Percentiles rank a stretch among this genome's conserved stretches.
Conservation (phyloP, 768 basidiomycete species). For the Antrodiella citrinella region DNA sequence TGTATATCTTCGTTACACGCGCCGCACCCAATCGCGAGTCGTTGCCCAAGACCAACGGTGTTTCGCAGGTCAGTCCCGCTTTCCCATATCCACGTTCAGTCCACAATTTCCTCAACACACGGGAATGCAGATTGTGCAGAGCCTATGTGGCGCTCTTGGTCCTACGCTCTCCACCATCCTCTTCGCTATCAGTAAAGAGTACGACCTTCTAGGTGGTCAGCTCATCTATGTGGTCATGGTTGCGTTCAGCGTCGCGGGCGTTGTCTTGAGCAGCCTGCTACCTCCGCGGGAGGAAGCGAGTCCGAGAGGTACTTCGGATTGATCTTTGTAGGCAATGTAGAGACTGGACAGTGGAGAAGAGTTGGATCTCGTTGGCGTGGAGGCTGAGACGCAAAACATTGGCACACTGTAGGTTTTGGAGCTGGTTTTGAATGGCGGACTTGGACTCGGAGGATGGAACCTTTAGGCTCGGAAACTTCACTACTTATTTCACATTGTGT, state of each 20-base stretch:
- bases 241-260: neutral
- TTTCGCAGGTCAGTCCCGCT: neutral
- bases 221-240: neutral
- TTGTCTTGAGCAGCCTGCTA: neutral
- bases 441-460: too few species aligned
- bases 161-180: neutral
- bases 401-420: too few species aligned
- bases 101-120: neutral
- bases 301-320: too few species aligned
- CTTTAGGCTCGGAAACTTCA: too few species aligned
- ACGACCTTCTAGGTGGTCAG: neutral
- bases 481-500: too few species aligned
- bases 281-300: too few species aligned
- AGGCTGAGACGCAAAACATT: too few species aligned
- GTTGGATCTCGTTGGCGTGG: too few species aligned
- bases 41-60: neutral
- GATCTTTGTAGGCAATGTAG: too few species aligned
- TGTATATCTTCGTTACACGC: neutral
- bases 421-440: too few species aligned
- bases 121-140: neutral
- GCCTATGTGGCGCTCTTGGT: neutral
- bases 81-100: too few species aligned
- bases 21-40: neutral
- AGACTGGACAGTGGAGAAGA: too few species aligned
- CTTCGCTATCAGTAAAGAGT: neutral